Conservation (phyloP, 1,284 basidiomycete species). For the Cryptococcus amylolentus region DNA sequence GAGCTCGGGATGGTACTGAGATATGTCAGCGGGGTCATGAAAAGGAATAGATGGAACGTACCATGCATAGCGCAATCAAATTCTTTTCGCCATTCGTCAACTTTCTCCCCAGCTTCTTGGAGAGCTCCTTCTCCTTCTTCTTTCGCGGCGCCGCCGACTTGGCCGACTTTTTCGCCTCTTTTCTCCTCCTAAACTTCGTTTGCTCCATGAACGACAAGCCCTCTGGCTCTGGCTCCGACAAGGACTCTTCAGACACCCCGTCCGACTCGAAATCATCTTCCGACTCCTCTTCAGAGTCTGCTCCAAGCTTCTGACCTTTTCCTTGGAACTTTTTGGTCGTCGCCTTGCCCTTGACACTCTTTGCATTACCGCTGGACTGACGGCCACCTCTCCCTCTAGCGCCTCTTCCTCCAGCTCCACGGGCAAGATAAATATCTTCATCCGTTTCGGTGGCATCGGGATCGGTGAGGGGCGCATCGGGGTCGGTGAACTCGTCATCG, state of each 20-base stretch:
- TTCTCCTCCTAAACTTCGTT: not conserved
- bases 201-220: not conserved
- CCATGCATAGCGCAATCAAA: constrained; percentile 60
- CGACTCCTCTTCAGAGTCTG: constrained; percentile 11
- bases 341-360: constrained; percentile 1
- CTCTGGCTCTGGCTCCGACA: constrained; percentile 1
- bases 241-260: constrained; percentile 1
- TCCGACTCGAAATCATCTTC: constrained; percentile 4
- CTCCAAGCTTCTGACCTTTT: constrained; percentile 15
- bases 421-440: not conserved
- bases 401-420: not conserved
- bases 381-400: constrained; percentile 6
- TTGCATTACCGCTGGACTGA: not conserved
- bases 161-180: constrained; percentile 52
- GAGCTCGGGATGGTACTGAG: constrained; percentile 62
- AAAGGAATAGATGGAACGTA: constrained; percentile 19
- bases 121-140: constrained; percentile 56
- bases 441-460: not conserved
- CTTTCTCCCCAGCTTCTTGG: constrained; percentile 61
- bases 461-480: not conserved
- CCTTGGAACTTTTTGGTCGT: constrained; percentile 8
- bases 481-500: constrained; percentile 9
- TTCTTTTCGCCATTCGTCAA: constrained; percentile 79
- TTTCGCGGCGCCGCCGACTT: constrained; percentile 26
- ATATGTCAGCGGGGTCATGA: not conserved